Evolutionary conservation across 2,329 filamentous ascomycete species (phyloP), one percentile per base, ranked within the genome.

Genomic region (Cercospora beticola): DNA sequence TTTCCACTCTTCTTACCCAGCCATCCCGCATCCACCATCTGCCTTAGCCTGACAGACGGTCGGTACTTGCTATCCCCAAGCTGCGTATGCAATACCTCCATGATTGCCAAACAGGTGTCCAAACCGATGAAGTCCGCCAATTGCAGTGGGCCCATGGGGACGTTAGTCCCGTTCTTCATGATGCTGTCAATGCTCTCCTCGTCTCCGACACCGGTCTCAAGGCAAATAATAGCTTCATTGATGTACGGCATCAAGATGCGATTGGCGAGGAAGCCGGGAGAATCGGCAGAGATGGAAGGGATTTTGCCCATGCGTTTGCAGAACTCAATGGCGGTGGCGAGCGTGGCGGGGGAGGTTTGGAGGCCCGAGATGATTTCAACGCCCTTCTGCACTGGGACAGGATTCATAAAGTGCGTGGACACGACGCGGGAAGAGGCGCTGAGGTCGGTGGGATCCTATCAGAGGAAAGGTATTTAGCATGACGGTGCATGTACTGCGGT

Each of bases 381-480:
- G 63, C 95, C 95, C 81, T 97, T 97, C 79, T 98, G 95, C 33
- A 99, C 83, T 2, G 95, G 95, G 0, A 99, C 95, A 0, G 95
- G 95, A 84, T 99, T 99, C 95, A 99, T 99, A 82, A 99, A 99
- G 81, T 99, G 95, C 16, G 95, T 98, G 62, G 92, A 93, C 65
- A 99, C 89, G 9, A 99, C 95, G 59, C 95, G 90, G 5, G 93
- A 94, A 54, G 92, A 91, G 49, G 90, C 91, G 54, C 89, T 90
- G 26, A 92, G 89, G 76, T 97, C 92, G 18, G 84, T 94, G 0
- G 93, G 90, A 77, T 97, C 88, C 71, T 66, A 85, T 84, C 65
- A 67, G 59, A 64, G 28, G 21, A 46, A 43, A 65, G 60, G 28
- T 33, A 68, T 68, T 68, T 58, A 67, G 65, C 52, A 70, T 72